Evolutionary conservation across 176 grass and related monocot genomes (phyloP).

Genomic region (Cymbopogon citratus): DNA sequence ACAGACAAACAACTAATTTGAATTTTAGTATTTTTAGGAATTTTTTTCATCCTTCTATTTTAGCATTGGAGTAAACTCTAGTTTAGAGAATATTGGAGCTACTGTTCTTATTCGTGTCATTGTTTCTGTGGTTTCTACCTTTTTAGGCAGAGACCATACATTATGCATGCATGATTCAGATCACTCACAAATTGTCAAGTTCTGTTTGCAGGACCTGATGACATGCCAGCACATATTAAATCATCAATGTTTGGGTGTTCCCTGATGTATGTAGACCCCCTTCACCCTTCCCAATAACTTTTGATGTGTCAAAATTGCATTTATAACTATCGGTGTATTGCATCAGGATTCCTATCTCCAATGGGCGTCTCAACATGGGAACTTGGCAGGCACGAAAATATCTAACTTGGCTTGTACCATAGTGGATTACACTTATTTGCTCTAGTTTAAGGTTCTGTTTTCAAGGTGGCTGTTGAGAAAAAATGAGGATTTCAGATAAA

Average conservation of each 20-base stretch:
- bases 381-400: constrained; percentile 72
- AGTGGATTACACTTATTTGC: background rate
- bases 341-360: constrained; percentile 82
- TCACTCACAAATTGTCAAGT: constrained; percentile 26
- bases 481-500: background rate
- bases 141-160: background rate
- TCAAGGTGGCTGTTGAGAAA: background rate
- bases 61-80: background rate
- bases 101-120: background rate
- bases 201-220: constrained; percentile 74
- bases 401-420: background rate
- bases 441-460: constrained; percentile 19
- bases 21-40: background rate
- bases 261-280: constrained; percentile 49
- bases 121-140: background rate
- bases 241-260: constrained; percentile 96
- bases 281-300: background rate
- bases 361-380: constrained; percentile 87
- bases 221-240: constrained; percentile 99
- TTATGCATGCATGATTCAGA: constrained; percentile 13
- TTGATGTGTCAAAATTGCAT: background rate
- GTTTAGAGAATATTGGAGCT: background rate
- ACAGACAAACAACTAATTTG: background rate
- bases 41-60: background rate
- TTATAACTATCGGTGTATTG: constrained; percentile 15